Base-by-base conservation (phyloP, 305 asterid genomes). In the Fraxinus sp. region DNA sequence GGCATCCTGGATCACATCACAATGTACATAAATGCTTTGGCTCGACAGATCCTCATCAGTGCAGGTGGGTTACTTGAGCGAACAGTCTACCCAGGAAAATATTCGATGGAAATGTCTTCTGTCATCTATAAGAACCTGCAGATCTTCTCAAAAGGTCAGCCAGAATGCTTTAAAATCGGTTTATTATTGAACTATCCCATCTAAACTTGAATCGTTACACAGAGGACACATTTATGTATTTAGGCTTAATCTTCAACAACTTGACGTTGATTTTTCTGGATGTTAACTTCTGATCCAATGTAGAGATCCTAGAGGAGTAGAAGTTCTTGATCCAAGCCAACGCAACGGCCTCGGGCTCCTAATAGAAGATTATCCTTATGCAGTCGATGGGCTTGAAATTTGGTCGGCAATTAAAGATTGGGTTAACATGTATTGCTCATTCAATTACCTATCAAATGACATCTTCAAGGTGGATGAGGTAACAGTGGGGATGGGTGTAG, bases 261-360 rank as follows among this genome's bases (percentile, higher is more conserved):
- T 35, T 35, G 37, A 35, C 37, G 37, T 5, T 24, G 70, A 72
- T 18, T 36, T 22, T 72, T 39, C 14, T 35, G 9, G 35, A 5
- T 7, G 46, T 55, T 78, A 78, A 7, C 7, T 66, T 52, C 72
- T 26, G 35, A 24, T 80, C 78, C 70, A 62, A 26, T 85, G 68
- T n/a, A n/a, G n/a, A n/a, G n/a, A n/a, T n/a, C n/a, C n/a, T 87
- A 96, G 99, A 86, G 99, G 99, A 85, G 82, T 96, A 86, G 99
- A 98, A 7, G 90, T 91, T 64, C 80, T 78, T 11, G 98, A 94
- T 83, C 74, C 92, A 14, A 89, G 86, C 82, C 82, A 91, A 81
- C 97, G 96, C 73, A 86, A 89, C 39, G 97, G 97, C 74, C 85
- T 96, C 36, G 84, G 75, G 46, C 97, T 96, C 49, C 82, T 94